These are phyloP conservation scores for Microsporum canis DNA, from an alignment of 2,329 filamentous ascomycete species.

Conservation along the genomic window DNA sequence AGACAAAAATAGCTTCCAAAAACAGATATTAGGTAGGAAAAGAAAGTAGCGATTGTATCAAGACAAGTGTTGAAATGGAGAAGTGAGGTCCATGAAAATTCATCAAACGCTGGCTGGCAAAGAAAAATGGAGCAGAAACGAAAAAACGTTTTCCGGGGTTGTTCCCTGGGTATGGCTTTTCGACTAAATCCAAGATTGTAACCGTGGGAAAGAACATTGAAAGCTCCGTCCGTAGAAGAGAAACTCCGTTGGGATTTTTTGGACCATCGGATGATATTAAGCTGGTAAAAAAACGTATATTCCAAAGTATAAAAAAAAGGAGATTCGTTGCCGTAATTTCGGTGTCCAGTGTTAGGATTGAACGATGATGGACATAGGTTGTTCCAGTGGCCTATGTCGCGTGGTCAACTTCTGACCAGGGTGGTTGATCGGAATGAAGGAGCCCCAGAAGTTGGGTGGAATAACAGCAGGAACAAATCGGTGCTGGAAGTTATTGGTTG, in stretches of 20 bases:
- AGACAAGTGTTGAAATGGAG: constrained; percentile 1
- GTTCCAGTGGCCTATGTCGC: constrained; percentile 19
- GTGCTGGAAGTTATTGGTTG: constrained; percentile 19
- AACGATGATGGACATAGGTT: constrained; percentile 13
- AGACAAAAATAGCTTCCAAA: not conserved
- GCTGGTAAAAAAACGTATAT: not conserved
- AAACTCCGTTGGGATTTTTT: not conserved
- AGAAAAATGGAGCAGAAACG: not conserved
- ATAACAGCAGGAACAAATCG: constrained; percentile 21
- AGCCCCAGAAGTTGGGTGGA: constrained; percentile 19
- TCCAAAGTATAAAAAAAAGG: not conserved
- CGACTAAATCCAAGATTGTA: not conserved
- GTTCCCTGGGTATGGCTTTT: not conserved
- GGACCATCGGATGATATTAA: not conserved
- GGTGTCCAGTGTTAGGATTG: not conserved
- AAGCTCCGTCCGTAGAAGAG: not conserved
- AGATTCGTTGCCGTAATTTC: constrained; percentile 1
- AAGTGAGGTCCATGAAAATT: not conserved
- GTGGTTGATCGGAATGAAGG: constrained; percentile 20
- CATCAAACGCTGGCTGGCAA: constrained; percentile 1
- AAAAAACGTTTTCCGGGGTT: not conserved
- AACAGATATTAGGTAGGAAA: not conserved
- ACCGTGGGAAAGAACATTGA: not conserved
- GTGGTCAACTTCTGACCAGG: constrained; percentile 21
- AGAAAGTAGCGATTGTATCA: constrained; percentile 3